Conservation (phyloP, 2,329 filamentous ascomycete species). For the Aureobasidium sp. region DNA sequence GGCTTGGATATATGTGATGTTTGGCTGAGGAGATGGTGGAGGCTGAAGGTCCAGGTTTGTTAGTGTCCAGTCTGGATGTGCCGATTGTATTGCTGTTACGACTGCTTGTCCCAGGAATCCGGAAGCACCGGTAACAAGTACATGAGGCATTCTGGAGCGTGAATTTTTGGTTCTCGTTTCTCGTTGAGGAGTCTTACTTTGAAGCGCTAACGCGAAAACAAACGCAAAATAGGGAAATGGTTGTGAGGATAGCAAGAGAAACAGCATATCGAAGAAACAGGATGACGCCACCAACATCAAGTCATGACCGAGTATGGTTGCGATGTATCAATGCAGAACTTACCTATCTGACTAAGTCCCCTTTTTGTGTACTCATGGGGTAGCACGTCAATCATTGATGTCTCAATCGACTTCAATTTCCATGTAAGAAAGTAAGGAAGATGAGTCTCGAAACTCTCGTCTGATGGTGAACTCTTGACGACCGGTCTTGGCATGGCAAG, state of each 20-base stretch:
- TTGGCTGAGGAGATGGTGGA: slow-evolving; percentile 28
- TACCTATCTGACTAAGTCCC: not conserved
- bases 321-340: not conserved
- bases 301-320: not conserved
- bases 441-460: not conserved
- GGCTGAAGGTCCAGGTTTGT: slow-evolving; percentile 46
- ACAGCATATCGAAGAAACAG: slow-evolving; percentile 5
- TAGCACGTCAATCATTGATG: not conserved
- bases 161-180: no score
- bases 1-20: slow-evolving; percentile 39
- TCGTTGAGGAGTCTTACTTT: slow-evolving; percentile 24
- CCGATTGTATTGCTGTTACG: slow-evolving; percentile 41
- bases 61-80: slow-evolving; percentile 41
- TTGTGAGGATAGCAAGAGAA: not conserved
- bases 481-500: slow-evolving; percentile 6
- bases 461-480: not conserved
- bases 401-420: no score
- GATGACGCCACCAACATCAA: slow-evolving; percentile 15
- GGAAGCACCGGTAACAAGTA: slow-evolving; percentile 54
- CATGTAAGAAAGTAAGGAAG: not conserved
- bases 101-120: slow-evolving; percentile 52
- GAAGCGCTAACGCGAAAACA: not conserved
- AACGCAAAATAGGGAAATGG: not conserved
- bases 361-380: not conserved
- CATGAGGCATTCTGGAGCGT: slow-evolving; percentile 26